Conservation (phyloP, 1,284 basidiomycete genomes). For the Trichosporon sp. region DNA sequence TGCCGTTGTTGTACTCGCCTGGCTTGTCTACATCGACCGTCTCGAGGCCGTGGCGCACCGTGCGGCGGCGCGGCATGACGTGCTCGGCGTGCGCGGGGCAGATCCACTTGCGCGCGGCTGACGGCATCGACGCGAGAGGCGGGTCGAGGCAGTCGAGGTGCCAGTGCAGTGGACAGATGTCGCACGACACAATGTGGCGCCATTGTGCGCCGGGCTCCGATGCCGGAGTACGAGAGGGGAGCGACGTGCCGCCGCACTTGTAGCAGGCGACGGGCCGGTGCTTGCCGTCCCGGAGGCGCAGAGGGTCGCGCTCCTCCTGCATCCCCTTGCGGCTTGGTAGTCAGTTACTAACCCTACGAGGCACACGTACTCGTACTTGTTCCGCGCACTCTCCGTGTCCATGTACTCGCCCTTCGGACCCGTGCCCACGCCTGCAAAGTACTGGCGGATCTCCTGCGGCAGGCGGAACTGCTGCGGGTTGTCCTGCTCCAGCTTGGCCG, state of each 20-base stretch:
- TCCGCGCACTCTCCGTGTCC: conserved; percentile 66
- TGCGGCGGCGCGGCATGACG: conserved; percentile 66
- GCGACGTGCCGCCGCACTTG: conserved; percentile 73
- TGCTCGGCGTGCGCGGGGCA: conserved; percentile 92
- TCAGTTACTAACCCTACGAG: conserved; percentile 7
- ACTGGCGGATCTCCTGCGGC: conserved; percentile 74
- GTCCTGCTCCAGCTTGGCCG: conserved; percentile 35
- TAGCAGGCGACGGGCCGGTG: conserved; percentile 79
- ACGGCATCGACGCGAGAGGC: conserved; percentile 78
- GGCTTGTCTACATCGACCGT: conserved; percentile 65
- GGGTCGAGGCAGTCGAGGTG: conserved; percentile 95
- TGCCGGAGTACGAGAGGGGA: conserved; percentile 30
- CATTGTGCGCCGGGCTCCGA: conserved; percentile 40
- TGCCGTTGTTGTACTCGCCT: conserved; percentile 79
- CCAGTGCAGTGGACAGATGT: conserved; percentile 93
- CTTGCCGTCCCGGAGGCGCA: conserved; percentile 78
- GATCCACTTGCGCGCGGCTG: conserved; percentile 91
- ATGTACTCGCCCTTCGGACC: conserved; percentile 71
- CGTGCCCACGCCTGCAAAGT: conserved; percentile 74
- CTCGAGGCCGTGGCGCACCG: conserved; percentile 62
- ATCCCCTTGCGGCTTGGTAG: conserved; percentile 72
- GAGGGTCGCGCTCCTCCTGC: conserved; percentile 84
- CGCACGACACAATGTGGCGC: conserved; percentile 76
- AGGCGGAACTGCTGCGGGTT: conserved; percentile 69
- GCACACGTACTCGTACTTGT: conserved; percentile 59